Percentiles rank a stretch among this genome's conserved stretches.
phyloP scores from a whole-genome alignment of 805 yeast genomes.

The Monosporozyma yasuniensis region DNA sequence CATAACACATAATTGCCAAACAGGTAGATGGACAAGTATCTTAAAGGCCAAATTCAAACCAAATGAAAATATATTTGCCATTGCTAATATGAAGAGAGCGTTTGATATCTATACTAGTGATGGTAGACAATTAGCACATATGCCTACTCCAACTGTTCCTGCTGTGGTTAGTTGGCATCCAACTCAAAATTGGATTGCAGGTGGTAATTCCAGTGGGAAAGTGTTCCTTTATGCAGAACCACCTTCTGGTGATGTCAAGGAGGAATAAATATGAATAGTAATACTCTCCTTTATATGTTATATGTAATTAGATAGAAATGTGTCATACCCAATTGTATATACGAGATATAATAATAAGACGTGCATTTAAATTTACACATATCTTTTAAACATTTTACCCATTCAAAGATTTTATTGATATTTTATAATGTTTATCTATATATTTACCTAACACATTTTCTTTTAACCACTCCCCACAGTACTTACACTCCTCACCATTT shows the following conservation, averaged over 20 bases:
- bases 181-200: constrained; percentile 79
- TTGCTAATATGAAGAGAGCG: constrained; percentile 87
- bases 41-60: constrained; percentile 82
- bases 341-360: neutral
- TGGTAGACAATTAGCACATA: constrained; percentile 73
- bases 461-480: no score
- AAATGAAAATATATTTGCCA: constrained; percentile 68
- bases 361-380: no score
- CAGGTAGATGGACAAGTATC: constrained; percentile 95
- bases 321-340: neutral
- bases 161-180: constrained; percentile 84
- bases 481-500: no score
- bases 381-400: no score
- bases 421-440: no score
- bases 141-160: constrained; percentile 83
- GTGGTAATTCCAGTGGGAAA: constrained; percentile 93
- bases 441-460: no score
- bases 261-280: neutral
- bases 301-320: neutral
- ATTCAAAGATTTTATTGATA: no score
- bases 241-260: constrained; percentile 1
- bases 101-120: constrained; percentile 72
- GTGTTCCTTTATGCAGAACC: constrained; percentile 40
- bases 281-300: neutral
- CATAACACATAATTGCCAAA: constrained; percentile 85